Evolutionary conservation across 371 early-diverging fungal species (phyloP).

Genomic region (Dichotomocladium elegans): DNA sequence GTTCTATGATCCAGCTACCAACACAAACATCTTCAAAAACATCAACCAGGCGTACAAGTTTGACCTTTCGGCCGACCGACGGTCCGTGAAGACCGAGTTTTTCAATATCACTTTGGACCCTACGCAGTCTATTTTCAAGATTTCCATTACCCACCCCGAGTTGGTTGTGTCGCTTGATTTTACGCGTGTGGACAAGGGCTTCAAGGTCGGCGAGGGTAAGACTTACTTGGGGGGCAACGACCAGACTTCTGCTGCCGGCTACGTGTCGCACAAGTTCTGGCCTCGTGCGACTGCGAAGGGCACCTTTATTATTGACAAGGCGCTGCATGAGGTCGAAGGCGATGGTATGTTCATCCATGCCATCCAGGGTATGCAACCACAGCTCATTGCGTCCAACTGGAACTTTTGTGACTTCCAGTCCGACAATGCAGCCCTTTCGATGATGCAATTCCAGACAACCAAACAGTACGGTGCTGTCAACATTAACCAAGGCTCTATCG

Average conservation of each 20-base stretch:
- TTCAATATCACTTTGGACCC: slow-evolving; percentile 61
- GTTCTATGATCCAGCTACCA: slow-evolving; percentile 65
- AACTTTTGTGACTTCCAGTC: slow-evolving; percentile 73
- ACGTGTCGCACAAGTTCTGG: slow-evolving; percentile 77
- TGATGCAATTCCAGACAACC: slow-evolving; percentile 82
- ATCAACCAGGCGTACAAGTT: slow-evolving; percentile 64
- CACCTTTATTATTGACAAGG: slow-evolving; percentile 66
- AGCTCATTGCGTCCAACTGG: slow-evolving; percentile 83
- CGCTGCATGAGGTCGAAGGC: slow-evolving; percentile 59
- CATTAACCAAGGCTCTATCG: slow-evolving; percentile 75
- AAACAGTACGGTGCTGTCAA: slow-evolving; percentile 66
- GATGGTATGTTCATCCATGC: slow-evolving; percentile 84
- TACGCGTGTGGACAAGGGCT: slow-evolving; percentile 63
- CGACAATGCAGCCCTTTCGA: slow-evolving; percentile 58
- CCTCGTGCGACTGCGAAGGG: slow-evolving; percentile 76
- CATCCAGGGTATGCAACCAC: slow-evolving; percentile 81
- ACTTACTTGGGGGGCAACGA: slow-evolving; percentile 66
- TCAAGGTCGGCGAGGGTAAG: slow-evolving; percentile 79
- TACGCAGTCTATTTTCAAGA: slow-evolving; percentile 45
- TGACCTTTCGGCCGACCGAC: slow-evolving; percentile 63
- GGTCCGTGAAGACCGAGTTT: slow-evolving; percentile 68
- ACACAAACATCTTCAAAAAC: slow-evolving; percentile 66
- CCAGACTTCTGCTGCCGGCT: slow-evolving; percentile 43
- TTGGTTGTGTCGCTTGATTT: slow-evolving; percentile 65
- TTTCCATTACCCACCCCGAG: slow-evolving; percentile 58